Evolutionary conservation across 306 rosid genomes (phyloP), one percentile per base, ranked within the genome.

Genomic region (Hippophae tibetana): DNA sequence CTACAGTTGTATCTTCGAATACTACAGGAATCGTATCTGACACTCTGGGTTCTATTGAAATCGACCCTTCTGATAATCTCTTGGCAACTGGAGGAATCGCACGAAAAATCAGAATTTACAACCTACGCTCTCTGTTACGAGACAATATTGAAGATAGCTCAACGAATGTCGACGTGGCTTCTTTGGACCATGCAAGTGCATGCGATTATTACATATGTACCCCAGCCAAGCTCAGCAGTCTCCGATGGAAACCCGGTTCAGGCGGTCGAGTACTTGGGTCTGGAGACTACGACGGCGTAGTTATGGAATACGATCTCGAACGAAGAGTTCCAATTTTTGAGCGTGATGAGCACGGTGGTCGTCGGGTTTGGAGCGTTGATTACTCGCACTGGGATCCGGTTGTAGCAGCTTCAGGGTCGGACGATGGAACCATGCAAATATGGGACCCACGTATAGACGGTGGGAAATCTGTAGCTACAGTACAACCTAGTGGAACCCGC

Each of bases 301-400:
- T 83, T 9, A 72, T 48, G 62, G 89, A 83, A 69, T 83, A 83
- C 51, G 89, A 83, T 44, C 78, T 83, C 1, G 84, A 80, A 26
- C 56, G 44, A 3, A 63, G 52, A 26, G 27, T 64, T 0, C 89
- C 89, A 0, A 43, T 83, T 25, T 83, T 78, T 18, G 89, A 83
- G 72, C 78, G 89, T 1, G 89, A 83, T 64, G 89, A 83, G 65
- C 89, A 83, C 54, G 84, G 84, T 2, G 89, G 89, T 5, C 80
- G 89, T 6, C 74, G 86, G 31, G 84, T 83, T 2, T 80, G 89
- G 89, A 78, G 89, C 66, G 59, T 83, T 43, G 89, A 80, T 44
- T 83, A 80, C 51, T 77, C 86, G 13, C 63, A 58, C 38, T 71
- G 58, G 43, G 76, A 75, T 14, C 79, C 74, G 38, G 47, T 57